A percentile compares a stretch with the other conserved stretches of the same genome.
Conservation (phyloP, 306 rosid genomes). For the Glycine soja region DNA sequence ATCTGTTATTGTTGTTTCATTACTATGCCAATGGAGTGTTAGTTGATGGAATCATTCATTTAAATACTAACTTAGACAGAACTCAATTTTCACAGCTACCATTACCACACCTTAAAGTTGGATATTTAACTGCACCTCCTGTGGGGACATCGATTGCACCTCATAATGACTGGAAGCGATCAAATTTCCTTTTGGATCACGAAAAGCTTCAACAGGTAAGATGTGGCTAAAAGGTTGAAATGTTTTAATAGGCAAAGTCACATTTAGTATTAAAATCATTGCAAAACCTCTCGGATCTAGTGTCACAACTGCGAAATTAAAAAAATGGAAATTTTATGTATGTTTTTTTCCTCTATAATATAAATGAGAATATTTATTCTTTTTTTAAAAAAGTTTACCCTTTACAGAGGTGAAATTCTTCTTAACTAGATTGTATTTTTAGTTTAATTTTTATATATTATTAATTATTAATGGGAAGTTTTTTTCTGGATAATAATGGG, state of each 20-base stretch:
- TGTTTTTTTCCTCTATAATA: too few relatives aligned
- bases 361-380: too few relatives aligned
- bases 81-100: conserved; percentile 78
- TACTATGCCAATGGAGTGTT: conserved; percentile 16
- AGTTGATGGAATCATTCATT: conserved; percentile 42
- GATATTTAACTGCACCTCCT: conserved; percentile 94
- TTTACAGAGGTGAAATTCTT: too few relatives aligned
- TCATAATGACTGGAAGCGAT: conserved; percentile 93
- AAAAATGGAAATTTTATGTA: too few relatives aligned
- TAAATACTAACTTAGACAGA: conserved; percentile 43
- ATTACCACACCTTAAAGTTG: conserved; percentile 88
- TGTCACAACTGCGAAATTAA: conserved; percentile 25
- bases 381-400: too few relatives aligned
- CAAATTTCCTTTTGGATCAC: conserved; percentile 87
- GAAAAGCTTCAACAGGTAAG: conserved; percentile 91
- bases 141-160: conserved; percentile 80
- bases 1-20: conserved; percentile 22
- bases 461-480: too few relatives aligned
- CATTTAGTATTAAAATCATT: conserved; percentile 24
- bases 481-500: too few relatives aligned
- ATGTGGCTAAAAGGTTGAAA: conserved; percentile 33
- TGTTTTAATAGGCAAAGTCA: conserved; percentile 1
- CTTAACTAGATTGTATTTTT: too few relatives aligned
- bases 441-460: too few relatives aligned
- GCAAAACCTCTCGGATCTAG: conserved; percentile 27